Base-by-base conservation (phyloP, 352 stramenopile genomes). In the Phytopythium ostracodes region DNA sequence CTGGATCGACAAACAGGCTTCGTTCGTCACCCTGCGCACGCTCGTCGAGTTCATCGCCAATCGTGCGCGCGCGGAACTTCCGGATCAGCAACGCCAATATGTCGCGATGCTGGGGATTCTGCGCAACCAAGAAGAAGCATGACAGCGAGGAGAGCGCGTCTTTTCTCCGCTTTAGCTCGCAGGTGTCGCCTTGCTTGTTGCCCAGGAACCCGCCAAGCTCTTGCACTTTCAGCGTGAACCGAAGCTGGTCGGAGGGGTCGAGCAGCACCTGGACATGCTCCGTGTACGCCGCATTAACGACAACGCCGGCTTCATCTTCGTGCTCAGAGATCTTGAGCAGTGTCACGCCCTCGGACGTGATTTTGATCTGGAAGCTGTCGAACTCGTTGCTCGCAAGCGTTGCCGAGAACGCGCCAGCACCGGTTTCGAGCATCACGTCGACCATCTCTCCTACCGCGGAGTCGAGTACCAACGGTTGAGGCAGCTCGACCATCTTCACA, bases 281-380 rank as follows among this genome's bases (percentile, higher is more conserved):
- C 27, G 83, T 71, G 60, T 94, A 94, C 1, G 44, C 43, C 0
- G 69, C 67, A 17, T 66, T 78, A n/a, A 76, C 79, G 7, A 91
- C 75, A 0, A 89, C 70, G 5, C 85, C 85, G 38, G 71, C 73
- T 60, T 92, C 83, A 17, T 78, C 71, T 25, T 90, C 80, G 5
- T 87, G 62, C 57, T 94, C 85, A 7, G 85, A 90, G 46, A 92
- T 78, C 62, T 94, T 94, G 8, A 87, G 63, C 20, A 94, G 61
- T 36, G 61, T 70, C 18, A 94, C 78, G 0, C 62, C 58, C 8
- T 84, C 73, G 1, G 74, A 56, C 0, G 65, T 69, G 38, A 94
- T 94, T 59, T 90, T 91, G 56, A 94, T 67, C 62, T 94, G 85
- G 67, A 94, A 94, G 40, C 78, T 92, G 50, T 94, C 85, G 51